A percentile compares a stretch with the other conserved stretches of the same genome.
Conservation (phyloP, 1,284 basidiomycete species). For the Amylostereum areolatum region DNA sequence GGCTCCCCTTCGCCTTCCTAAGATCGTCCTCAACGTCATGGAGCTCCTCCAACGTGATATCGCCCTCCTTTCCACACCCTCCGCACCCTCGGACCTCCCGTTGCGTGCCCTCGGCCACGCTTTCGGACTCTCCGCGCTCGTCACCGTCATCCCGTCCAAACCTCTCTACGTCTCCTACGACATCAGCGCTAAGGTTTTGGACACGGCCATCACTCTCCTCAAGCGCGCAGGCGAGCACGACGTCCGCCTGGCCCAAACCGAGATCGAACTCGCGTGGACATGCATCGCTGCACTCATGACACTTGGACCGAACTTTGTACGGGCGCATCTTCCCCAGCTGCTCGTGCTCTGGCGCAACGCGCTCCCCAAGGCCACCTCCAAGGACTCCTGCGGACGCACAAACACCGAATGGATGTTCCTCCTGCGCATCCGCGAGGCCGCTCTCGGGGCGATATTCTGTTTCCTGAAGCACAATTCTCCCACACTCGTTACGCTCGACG, state of each 20-base stretch:
- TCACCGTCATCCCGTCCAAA: constrained; percentile 80
- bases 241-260: constrained; percentile 73
- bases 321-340: constrained; percentile 87
- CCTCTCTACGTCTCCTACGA: constrained; percentile 96
- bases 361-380: constrained; percentile 88
- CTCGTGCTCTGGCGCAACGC: constrained; percentile 97
- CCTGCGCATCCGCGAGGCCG: constrained; percentile 86
- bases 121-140: constrained; percentile 82
- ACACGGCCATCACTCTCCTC: constrained; percentile 85
- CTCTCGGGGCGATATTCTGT: constrained; percentile 82
- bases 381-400: constrained; percentile 71
- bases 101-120: constrained; percentile 80
- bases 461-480: constrained; percentile 81
- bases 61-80: constrained; percentile 57
- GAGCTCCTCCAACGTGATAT: constrained; percentile 85
- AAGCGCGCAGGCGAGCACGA: constrained; percentile 92
- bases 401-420: constrained; percentile 89
- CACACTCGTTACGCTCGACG: constrained; percentile 83
- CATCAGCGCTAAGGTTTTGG: constrained; percentile 84
- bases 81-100: constrained; percentile 68
- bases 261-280: constrained; percentile 95
- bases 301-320: constrained; percentile 90
- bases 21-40: constrained; percentile 68
- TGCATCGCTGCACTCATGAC: constrained; percentile 88
- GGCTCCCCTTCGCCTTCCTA: constrained; percentile 80